Evolutionary conservation across 2,329 filamentous ascomycete genomes (phyloP), one percentile per base, ranked within the genome.

Genomic region (Fusarium denticulatum): DNA sequence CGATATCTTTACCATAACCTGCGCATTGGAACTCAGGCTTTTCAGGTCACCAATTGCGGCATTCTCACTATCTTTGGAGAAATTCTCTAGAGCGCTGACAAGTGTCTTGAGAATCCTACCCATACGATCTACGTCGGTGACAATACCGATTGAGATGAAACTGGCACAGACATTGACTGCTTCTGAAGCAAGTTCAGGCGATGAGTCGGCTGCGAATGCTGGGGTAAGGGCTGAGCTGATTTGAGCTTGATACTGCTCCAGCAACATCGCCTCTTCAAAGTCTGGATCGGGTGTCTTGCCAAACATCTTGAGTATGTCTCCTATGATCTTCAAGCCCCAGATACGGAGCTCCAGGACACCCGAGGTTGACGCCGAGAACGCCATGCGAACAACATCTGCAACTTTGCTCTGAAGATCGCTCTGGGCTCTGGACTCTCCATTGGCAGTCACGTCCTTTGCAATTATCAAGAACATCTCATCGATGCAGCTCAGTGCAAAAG

Each of bases 51-150:
- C 96, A 79, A 99, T 98, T 28, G 94, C 91, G 2, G 93, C 94
- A 47, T 92, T 93, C 77, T 97, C 93, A 2, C 89, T 87, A 70
- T 97, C 94, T 50, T 88, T 91, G 5, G 94, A 94, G 79, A 98
- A 97, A 82, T 96, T 97, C 78, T 98, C 96, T 3, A 99, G 87
- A 0, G 95, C 95, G 47, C 92, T 92, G 11, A 98, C 94, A 5
- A 99, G 88, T 2, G 97, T 93, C 84, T 98, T 98, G 64, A 99
- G 88, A 60, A 99, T 99, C 64, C 96, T 92, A 28, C 96, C 96
- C 96, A 99, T 99, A n/a, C 96, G 91, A 76, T 99, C 97, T 14
- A 98, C 91, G 81, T 98, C 96, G 1, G 95, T 98, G 14, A 99
- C 96, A 62, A 99, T 98, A 20, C 96, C 96, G 1, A 96, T 98